Base-by-base conservation (phyloP, 768 basidiomycete genomes). In the Leccinum boreale region DNA sequence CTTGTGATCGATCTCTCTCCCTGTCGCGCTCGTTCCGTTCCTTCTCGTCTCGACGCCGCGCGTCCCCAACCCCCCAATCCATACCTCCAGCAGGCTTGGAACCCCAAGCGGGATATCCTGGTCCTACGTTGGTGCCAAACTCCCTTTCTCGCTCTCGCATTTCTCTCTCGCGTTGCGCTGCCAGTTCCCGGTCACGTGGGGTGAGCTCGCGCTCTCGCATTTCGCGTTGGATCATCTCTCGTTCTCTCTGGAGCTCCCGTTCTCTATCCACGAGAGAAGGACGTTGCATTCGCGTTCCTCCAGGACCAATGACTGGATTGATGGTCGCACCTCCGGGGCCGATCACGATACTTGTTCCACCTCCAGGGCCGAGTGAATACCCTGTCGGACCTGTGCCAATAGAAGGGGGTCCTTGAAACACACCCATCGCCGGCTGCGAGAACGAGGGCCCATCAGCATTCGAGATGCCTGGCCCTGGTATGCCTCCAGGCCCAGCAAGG, bases 31-130 rank as follows among this genome's bases (percentile, higher is more conserved):
- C 67, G 23, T 42, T 67, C 50, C 65, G 65, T 55, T 59, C 67
- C 59, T 68, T 68, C 15, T 77, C 58, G 68, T 79, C 78, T 55
- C 77, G 67, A 56, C 73, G 70, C 57, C 63, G 70, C 15, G 62
- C 60, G 19, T 77, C 68, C 53, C 74, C 74, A 44, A 70, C 54
- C 55, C 72, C 66, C 70, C 68, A 69, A 48, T 71, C 71, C 53
- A 69, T 66, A 10, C 66, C 64, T 28, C 67, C 72, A 24, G 58
- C 26, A 49, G 68, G 62, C 50, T 78, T 78, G 9, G 78, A 71
- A 62, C 62, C 70, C 64, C 60, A 73, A 60, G 65, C 67, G 65
- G 60, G 57, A 56, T 61, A 61, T 35, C 62, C 62, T 3, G 63
- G 58, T 12, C 59, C 67, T 49, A 56, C 31, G 35, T 54, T 61